Conservation (phyloP, 2,329 filamentous ascomycete genomes). For the Juglanconis sp. region DNA sequence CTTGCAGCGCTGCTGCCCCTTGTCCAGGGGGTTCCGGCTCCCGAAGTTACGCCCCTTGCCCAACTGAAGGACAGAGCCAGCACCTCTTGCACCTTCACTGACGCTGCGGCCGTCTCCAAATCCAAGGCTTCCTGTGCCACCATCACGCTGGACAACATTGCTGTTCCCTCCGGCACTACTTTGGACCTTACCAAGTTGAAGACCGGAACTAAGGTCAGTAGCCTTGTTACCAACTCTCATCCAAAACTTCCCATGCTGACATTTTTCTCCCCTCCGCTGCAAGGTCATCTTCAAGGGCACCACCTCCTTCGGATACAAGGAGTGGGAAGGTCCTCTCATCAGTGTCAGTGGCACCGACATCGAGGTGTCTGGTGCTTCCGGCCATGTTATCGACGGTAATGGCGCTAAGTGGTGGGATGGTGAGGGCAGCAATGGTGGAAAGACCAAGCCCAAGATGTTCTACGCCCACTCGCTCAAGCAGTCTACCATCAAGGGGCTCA, state of each 20-base stretch:
- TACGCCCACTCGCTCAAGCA: slow-evolving; percentile 44
- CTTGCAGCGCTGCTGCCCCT: slow-evolving; percentile 12
- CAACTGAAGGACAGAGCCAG: slow-evolving; percentile 3
- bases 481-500: slow-evolving; percentile 35
- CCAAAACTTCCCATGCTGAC: neutral
- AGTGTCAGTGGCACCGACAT: slow-evolving; percentile 19
- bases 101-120: slow-evolving; percentile 15
- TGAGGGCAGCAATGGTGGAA: slow-evolving; percentile 35
- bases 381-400: slow-evolving; percentile 20
- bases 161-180: slow-evolving; percentile 34
- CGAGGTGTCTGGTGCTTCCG: slow-evolving; percentile 19
- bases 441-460: slow-evolving; percentile 41
- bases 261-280: neutral
- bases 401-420: slow-evolving; percentile 28
- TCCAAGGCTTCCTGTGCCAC: slow-evolving; percentile 29
- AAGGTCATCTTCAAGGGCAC: slow-evolving; percentile 25
- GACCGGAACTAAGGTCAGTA: slow-evolving; percentile 31
- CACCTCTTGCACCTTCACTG: slow-evolving; percentile 18
- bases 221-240: neutral
- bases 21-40: slow-evolving; percentile 3
- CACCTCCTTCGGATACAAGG: slow-evolving; percentile 18
- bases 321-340: slow-evolving; percentile 17
- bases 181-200: slow-evolving; percentile 34
- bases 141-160: slow-evolving; percentile 35
- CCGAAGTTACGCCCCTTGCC: neutral